A percentile compares a stretch with the other conserved stretches of the same genome.
These are phyloP conservation scores for Stylonectria norvegica DNA, from an alignment of 2,329 filamentous ascomycete species.

Conservation along the genomic window DNA sequence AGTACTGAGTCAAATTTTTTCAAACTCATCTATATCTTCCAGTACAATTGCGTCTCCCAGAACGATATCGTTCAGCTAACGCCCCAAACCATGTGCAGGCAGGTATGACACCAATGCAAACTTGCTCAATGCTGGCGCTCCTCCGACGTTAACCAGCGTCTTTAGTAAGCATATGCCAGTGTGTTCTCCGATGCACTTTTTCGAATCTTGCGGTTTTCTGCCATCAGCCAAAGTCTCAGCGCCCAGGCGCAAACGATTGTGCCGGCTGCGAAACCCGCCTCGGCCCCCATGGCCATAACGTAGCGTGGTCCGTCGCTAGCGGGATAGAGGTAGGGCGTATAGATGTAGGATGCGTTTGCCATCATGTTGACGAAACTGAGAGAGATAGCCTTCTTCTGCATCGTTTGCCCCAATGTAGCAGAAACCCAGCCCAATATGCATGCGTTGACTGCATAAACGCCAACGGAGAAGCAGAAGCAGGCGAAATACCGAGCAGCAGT, in stretches of 20 bases:
- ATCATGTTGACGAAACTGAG: conserved; percentile 43
- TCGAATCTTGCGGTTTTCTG: conserved; percentile 25
- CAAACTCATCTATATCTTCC: not conserved
- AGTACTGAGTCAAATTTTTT: not conserved
- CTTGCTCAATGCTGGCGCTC: not conserved
- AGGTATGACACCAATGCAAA: not conserved
- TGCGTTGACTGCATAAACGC: conserved; percentile 39
- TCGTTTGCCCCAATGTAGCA: conserved; percentile 39
- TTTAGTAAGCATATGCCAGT: conserved; percentile 20
- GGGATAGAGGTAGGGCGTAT: conserved; percentile 44
- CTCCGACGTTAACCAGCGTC: not conserved
- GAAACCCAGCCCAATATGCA: conserved; percentile 43
- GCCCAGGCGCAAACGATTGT: conserved; percentile 26
- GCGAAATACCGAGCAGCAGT: conserved; percentile 31
- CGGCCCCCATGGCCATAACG: conserved; percentile 36
- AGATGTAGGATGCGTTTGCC: conserved; percentile 43
- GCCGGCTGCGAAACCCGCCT: conserved; percentile 25
- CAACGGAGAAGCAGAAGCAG: conserved; percentile 35
- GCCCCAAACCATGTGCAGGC: not conserved
- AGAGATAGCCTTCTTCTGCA: conserved; percentile 42
- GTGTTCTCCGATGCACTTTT: conserved; percentile 7
- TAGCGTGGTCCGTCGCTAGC: conserved; percentile 40
- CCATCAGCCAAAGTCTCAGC: conserved; percentile 23
- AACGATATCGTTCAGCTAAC: not conserved
- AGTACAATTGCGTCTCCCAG: not conserved